A percentile compares a stretch with the other conserved stretches of the same genome.
phyloP scores from a whole-genome alignment of 345 rosid species.

The Syzygium jambos region DNA sequence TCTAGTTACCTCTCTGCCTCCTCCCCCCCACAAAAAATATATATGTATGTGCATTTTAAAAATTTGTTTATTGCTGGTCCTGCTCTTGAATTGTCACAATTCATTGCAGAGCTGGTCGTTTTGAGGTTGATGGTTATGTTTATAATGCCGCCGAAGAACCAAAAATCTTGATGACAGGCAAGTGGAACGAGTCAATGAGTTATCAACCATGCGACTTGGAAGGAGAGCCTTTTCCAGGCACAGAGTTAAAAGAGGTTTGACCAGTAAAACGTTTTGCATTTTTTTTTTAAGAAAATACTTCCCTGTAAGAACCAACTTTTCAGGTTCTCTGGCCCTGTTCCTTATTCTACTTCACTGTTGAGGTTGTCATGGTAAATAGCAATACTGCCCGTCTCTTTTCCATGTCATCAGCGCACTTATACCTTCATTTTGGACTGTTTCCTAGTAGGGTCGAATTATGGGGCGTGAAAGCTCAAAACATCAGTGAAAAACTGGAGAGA shows the following conservation, averaged over 20 bases:
- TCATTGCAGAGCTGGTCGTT: constrained; percentile 69
- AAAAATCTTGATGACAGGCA: constrained; percentile 72
- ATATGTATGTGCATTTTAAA: neutral
- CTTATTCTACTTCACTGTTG: neutral
- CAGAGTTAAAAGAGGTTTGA: constrained; percentile 59
- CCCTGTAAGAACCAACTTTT: neutral
- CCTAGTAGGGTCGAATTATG: neutral
- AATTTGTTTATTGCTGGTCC: neutral
- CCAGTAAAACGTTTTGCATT: neutral
- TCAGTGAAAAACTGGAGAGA: neutral
- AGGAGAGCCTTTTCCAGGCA: constrained; percentile 69
- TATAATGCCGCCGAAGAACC: constrained; percentile 75
- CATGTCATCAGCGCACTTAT: neutral
- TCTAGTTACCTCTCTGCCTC: neutral
- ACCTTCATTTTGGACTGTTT: neutral
- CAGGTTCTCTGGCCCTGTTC: neutral
- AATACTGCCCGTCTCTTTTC: neutral
- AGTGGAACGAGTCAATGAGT: constrained; percentile 77
- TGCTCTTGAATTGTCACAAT: neutral
- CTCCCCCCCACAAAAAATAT: neutral
- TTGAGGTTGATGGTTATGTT: constrained; percentile 81
- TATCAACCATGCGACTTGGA: constrained; percentile 77
- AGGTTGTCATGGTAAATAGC: neutral
- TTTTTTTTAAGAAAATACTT: neutral
- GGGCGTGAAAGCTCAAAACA: neutral